These are phyloP conservation scores for Tolypocladium pustulatum DNA, from an alignment of 2,329 filamentous ascomycete genomes.

Conservation along the genomic window DNA sequence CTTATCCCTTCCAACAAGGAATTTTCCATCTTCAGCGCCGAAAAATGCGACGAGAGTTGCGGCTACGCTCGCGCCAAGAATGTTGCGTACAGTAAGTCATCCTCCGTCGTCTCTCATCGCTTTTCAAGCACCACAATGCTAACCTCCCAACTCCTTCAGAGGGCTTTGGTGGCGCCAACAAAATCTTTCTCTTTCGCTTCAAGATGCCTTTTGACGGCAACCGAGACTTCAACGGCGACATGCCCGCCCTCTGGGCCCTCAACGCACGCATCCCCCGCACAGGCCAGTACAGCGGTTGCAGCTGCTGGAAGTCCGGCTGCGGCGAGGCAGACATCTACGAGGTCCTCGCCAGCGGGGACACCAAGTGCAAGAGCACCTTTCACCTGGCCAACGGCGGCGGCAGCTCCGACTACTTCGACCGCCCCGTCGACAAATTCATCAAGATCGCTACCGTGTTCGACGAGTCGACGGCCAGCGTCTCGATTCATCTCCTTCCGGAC, in stretches of 20 bases:
- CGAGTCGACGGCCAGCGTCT: slow-evolving; percentile 36
- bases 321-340: slow-evolving; percentile 72
- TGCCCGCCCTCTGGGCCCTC: slow-evolving; percentile 67
- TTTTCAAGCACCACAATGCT: background rate
- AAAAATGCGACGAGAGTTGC: slow-evolving; percentile 30
- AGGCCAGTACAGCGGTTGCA: slow-evolving; percentile 60
- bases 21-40: slow-evolving; percentile 33
- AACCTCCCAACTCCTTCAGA: slow-evolving; percentile 28
- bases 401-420: slow-evolving; percentile 60
- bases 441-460: slow-evolving; percentile 57
- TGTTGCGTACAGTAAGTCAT: slow-evolving; percentile 31
- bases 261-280: slow-evolving; percentile 64
- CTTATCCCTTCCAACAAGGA: slow-evolving; percentile 32
- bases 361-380: slow-evolving; percentile 59
- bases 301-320: slow-evolving; percentile 59
- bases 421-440: slow-evolving; percentile 47
- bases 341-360: slow-evolving; percentile 54
- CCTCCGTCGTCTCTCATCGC: background rate
- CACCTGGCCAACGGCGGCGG: slow-evolving; percentile 55
- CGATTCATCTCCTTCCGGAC: slow-evolving; percentile 42
- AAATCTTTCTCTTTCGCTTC: slow-evolving; percentile 66
- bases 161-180: slow-evolving; percentile 59
- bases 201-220: slow-evolving; percentile 55
- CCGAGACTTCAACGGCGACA: slow-evolving; percentile 47
- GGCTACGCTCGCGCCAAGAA: slow-evolving; percentile 31